Percentiles rank a stretch among this genome's conserved stretches.
phyloP scores from a whole-genome alignment of 441 rosid species.

The Gossypium gossypioides region DNA sequence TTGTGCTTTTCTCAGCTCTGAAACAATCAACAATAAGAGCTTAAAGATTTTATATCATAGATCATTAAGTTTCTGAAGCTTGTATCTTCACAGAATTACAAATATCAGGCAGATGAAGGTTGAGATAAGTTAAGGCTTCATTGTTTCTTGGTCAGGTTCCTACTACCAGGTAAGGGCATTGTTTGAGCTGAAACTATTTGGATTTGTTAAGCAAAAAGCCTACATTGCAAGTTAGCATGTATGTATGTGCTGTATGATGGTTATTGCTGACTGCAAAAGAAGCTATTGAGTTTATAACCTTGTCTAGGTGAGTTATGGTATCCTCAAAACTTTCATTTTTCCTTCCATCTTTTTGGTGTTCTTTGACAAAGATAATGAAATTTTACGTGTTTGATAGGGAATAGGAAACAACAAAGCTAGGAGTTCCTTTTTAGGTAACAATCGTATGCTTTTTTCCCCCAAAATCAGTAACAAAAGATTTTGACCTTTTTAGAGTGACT shows the following conservation, averaged over 20 bases:
- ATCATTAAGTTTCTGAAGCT: conserved; percentile 4
- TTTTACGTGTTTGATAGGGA: background rate
- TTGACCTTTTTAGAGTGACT: background rate
- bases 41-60: background rate
- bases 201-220: background rate
- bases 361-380: background rate
- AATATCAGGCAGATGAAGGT: conserved; percentile 22
- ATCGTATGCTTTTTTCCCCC: background rate
- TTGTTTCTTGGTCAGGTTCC: background rate
- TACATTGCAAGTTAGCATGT: background rate
- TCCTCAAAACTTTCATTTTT: background rate
- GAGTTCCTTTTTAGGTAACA: background rate
- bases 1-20: conserved; percentile 2
- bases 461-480: background rate
- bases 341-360: background rate
- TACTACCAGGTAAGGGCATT: conserved; percentile 16
- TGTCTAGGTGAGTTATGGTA: background rate
- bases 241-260: background rate
- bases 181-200: conserved; percentile 10
- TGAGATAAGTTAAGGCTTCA: conserved; percentile 19
- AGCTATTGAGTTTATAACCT: background rate
- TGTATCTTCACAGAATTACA: conserved; percentile 29
- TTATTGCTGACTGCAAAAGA: background rate
- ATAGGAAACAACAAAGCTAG: background rate
- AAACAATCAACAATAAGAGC: background rate